phyloP scores from a whole-genome alignment of 176 grass and related monocot genomes.

The Lolium multiflorum region DNA sequence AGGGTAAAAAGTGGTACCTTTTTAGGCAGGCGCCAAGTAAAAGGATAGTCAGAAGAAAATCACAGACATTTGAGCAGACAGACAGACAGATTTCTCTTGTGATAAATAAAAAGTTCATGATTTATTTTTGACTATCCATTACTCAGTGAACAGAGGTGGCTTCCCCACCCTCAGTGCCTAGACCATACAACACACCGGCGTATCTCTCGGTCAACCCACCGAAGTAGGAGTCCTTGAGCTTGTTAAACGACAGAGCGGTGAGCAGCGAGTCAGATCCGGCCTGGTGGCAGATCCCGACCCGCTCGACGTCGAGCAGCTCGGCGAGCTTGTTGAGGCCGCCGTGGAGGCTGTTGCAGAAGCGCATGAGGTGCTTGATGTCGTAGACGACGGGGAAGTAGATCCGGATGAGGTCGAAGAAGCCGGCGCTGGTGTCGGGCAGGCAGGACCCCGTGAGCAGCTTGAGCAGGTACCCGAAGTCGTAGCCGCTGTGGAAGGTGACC shows the following conservation, averaged over 20 bases:
- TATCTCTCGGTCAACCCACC: constrained; percentile 68
- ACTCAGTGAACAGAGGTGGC: constrained; percentile 67
- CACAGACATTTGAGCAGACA: constrained; percentile 50
- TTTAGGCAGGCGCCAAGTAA: constrained; percentile 35
- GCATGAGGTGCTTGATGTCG: constrained; percentile 75
- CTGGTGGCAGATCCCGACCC: constrained; percentile 71
- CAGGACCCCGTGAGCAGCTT: constrained; percentile 50
- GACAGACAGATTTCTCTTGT: constrained; percentile 31
- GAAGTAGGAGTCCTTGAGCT: constrained; percentile 71
- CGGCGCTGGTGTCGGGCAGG: constrained; percentile 55
- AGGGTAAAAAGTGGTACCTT: constrained; percentile 21
- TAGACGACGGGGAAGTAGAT: constrained; percentile 74
- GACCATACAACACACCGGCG: constrained; percentile 76
- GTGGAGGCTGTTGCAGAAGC: constrained; percentile 63
- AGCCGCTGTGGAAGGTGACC: constrained; percentile 76
- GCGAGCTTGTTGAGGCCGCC: constrained; percentile 72
- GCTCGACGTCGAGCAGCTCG: constrained; percentile 62
- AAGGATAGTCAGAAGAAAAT: constrained; percentile 33
- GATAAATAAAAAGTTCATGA: constrained; percentile 50
- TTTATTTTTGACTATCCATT: constrained; percentile 61
- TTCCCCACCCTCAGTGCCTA: constrained; percentile 64
- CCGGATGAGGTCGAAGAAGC: constrained; percentile 62
- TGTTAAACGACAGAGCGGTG: constrained; percentile 67
- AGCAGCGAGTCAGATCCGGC: constrained; percentile 66
- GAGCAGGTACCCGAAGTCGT: constrained; percentile 72